Conservation (phyloP, 345 rosid genomes). For the Populus nigra region DNA sequence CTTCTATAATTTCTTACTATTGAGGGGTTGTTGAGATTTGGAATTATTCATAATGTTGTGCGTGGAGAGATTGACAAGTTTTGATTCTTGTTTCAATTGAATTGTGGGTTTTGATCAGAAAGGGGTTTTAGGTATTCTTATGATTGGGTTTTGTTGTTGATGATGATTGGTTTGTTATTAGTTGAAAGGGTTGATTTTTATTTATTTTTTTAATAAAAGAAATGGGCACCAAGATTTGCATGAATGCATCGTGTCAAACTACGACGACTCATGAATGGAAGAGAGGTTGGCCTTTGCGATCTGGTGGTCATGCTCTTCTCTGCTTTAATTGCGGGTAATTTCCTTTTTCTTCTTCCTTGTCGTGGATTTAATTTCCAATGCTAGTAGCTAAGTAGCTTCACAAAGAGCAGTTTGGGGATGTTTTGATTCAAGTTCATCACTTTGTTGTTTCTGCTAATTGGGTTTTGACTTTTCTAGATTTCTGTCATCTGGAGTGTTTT, state of each 20-base stretch:
- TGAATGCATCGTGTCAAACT: slow-evolving; percentile 61
- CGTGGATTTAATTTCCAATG: not conserved
- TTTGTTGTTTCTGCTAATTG: not conserved
- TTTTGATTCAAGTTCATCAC: not conserved
- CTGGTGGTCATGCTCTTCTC: slow-evolving; percentile 73
- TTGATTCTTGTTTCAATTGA: not conserved
- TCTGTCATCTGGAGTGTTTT: not conserved
- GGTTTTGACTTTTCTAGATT: not conserved
- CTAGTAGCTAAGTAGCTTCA: not conserved
- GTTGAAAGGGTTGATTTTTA: slow-evolving; percentile 5
- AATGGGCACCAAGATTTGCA: slow-evolving; percentile 76
- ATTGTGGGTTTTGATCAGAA: slow-evolving; percentile 3
- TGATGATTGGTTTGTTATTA: not conserved
- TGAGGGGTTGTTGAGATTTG: not conserved
- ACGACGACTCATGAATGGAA: slow-evolving; percentile 61
- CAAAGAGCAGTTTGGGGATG: slow-evolving; percentile 20
- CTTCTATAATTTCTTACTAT: not conserved
- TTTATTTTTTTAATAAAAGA: not conserved
- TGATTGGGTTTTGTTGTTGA: not conserved
- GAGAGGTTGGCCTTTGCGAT: slow-evolving; percentile 85
- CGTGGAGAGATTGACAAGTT: not conserved
- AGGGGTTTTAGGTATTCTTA: slow-evolving; percentile 6
- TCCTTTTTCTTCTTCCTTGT: not conserved
- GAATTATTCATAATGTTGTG: not conserved
- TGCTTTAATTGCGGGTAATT: slow-evolving; percentile 81